These are phyloP conservation scores for Thalassiosira mediterranea DNA, from an alignment of 352 stramenopile species.

Conservation along the genomic window DNA sequence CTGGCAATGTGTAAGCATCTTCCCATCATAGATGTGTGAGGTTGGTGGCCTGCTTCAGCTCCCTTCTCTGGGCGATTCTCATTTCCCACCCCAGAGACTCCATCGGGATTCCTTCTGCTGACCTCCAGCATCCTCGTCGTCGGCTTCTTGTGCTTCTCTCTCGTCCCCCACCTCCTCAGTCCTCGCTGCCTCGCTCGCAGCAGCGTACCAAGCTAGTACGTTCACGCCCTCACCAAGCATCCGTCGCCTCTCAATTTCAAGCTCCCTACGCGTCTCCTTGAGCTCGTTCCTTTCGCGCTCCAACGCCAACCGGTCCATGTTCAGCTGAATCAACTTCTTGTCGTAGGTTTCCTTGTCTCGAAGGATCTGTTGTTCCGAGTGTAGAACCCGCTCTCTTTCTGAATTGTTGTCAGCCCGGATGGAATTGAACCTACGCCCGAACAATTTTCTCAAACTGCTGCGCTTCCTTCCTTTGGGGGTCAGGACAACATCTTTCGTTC, in stretches of 20 bases:
- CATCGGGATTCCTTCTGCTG: too few relatives aligned
- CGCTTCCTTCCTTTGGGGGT: background rate
- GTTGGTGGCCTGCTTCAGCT: too few relatives aligned
- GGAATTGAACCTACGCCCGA: conserved; percentile 35
- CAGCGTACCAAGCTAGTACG: conserved; percentile 45
- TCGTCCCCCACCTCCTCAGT: background rate
- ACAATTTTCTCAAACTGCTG: conserved; percentile 5
- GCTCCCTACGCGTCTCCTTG: conserved; percentile 9
- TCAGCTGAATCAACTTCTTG: conserved; percentile 46
- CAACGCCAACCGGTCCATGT: conserved; percentile 37
- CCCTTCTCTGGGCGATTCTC: too few relatives aligned
- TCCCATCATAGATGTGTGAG: too few relatives aligned
- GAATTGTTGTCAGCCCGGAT: conserved; percentile 3
- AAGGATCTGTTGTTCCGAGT: conserved; percentile 25
- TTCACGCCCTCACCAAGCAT: conserved; percentile 40
- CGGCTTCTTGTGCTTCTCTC: too few relatives aligned
- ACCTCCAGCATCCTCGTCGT: too few relatives aligned
- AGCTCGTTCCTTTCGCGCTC: conserved; percentile 29
- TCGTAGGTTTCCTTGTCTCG: conserved; percentile 24
- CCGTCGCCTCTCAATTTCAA: conserved; percentile 41
- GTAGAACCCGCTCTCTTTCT: conserved; percentile 11
- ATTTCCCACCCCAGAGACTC: too few relatives aligned
- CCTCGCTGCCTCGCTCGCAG: conserved; percentile 9
- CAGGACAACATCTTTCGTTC: background rate
- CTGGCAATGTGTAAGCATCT: too few relatives aligned